Evolutionary conservation across 768 basidiomycete species (phyloP).

Genomic region (Paxillus ammoniavirescens): DNA sequence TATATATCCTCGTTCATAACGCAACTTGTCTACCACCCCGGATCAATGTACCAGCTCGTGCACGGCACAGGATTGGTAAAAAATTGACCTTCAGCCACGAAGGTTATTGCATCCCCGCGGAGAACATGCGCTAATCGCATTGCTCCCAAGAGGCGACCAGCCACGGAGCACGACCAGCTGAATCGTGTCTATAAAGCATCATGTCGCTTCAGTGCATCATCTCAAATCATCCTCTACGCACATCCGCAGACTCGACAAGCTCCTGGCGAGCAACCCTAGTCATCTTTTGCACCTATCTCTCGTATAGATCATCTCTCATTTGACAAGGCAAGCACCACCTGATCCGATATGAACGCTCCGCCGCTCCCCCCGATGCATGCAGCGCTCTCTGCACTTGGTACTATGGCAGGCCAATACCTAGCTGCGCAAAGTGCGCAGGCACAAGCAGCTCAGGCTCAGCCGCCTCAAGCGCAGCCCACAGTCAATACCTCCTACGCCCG

Average conservation of each 20-base stretch:
- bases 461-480: constrained; percentile 22
- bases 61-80: not conserved
- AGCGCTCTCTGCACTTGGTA: constrained; percentile 35
- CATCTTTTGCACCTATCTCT: constrained; percentile 6
- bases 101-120: constrained; percentile 24
- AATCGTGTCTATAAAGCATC: constrained; percentile 26
- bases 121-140: constrained; percentile 31
- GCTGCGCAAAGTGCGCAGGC: constrained; percentile 30
- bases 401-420: constrained; percentile 35
- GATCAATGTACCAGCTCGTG: not conserved
- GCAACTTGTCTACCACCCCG: not conserved
- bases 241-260: constrained; percentile 28
- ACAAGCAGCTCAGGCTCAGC: constrained; percentile 26
- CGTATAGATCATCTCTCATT: constrained; percentile 6
- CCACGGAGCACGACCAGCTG: constrained; percentile 10
- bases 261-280: constrained; percentile 30
- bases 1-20: not conserved
- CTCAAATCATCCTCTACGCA: constrained; percentile 44
- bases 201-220: constrained; percentile 3
- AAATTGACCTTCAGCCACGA: constrained; percentile 11
- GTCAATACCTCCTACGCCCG: constrained; percentile 6
- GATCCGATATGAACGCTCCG: constrained; percentile 25
- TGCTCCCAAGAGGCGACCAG: constrained; percentile 9
- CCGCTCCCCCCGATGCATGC: constrained; percentile 36
- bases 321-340: constrained; percentile 6